Base-by-base conservation (phyloP, 768 basidiomycete species). In the Tulasnella sp. region DNA sequence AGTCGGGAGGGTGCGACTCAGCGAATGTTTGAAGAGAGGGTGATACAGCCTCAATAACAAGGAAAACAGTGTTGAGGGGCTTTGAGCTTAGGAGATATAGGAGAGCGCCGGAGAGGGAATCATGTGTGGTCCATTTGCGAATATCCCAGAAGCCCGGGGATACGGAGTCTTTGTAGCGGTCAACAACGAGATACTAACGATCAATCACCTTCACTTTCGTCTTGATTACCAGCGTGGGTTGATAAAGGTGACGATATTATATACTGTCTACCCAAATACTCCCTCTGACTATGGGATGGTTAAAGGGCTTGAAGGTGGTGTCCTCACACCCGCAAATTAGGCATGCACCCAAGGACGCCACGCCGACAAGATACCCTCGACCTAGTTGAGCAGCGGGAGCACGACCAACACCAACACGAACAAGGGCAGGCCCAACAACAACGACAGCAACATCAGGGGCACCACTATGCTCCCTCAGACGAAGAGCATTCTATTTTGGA, bases 401-500 rank as follows among this genome's bases (percentile, higher is more conserved):
- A 70, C 69, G 73, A 70, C 62, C 66, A 77, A 59, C 75, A 77
- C n/a, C 72, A 73, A 9, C 77, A 44, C 17, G 44, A 78, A 54
- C 76, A 77, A 64, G 68, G 67, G 19, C 70, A 66, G 24, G 64
- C 61, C 77, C 52, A 85, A 82, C n/a, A 51, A 8, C 34, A 53
- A 11, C 41, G 53, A 27, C 15, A 38, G 5, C 34, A 55, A 4
- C 4, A 45, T 55, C 59, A 54, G 53, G 24, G 31, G 15, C 38
- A 53, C 19, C 45, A 46, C 17, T 46, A 56, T 25, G 49, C 48
- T 10, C n/a, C 29, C 27, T 54, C 53, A 17, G 88, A 88, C 65
- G 85, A 88, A 53, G 77, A 80, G 62, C 87, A 89, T 63, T 90
- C 88, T 0, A 81, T 90, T 56, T 78, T 91, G 31, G 90, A 92